Conservation (phyloP, 805 yeast species). For the Lachancea sp. region DNA sequence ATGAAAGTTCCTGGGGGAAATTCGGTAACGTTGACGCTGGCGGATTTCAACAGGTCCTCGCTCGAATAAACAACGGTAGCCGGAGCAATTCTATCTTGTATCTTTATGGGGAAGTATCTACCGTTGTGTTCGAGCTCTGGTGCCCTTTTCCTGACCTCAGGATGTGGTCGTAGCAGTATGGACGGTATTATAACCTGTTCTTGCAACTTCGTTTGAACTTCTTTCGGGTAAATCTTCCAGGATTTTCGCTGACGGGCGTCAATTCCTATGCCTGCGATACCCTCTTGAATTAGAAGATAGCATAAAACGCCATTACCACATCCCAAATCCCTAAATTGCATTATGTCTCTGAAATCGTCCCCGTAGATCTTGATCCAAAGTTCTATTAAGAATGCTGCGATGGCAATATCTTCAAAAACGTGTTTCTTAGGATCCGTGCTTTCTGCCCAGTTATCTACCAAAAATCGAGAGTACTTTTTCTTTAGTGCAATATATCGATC, state of each 20-base stretch:
- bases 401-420: constrained; percentile 92
- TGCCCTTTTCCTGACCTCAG: constrained; percentile 45
- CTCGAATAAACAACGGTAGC: constrained; percentile 33
- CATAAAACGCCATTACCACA: constrained; percentile 92
- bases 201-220: constrained; percentile 48
- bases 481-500: constrained; percentile 73
- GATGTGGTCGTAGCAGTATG: constrained; percentile 62
- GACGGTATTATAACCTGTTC: constrained; percentile 85
- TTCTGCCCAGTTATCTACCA: constrained; percentile 86
- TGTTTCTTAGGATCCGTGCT: constrained; percentile 92
- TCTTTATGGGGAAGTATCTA: constrained; percentile 36
- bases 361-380: constrained; percentile 60
- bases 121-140: constrained; percentile 59
- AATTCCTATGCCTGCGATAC: constrained; percentile 74
- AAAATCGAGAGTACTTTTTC: constrained; percentile 66
- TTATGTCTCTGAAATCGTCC: constrained; percentile 29
- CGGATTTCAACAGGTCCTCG: constrained; percentile 42
- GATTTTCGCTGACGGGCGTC: constrained; percentile 88
- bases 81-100: constrained; percentile 43
- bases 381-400: constrained; percentile 89
- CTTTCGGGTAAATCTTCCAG: constrained; percentile 71
- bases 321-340: constrained; percentile 80
- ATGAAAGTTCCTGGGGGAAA: constrained; percentile 69
- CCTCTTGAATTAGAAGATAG: constrained; percentile 68
- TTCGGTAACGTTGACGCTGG: constrained; percentile 53